Evolutionary conservation across 495 filamentous ascomycete species (phyloP), one percentile per base, ranked within the genome.

Genomic region (Penicillium ochrochloron): DNA sequence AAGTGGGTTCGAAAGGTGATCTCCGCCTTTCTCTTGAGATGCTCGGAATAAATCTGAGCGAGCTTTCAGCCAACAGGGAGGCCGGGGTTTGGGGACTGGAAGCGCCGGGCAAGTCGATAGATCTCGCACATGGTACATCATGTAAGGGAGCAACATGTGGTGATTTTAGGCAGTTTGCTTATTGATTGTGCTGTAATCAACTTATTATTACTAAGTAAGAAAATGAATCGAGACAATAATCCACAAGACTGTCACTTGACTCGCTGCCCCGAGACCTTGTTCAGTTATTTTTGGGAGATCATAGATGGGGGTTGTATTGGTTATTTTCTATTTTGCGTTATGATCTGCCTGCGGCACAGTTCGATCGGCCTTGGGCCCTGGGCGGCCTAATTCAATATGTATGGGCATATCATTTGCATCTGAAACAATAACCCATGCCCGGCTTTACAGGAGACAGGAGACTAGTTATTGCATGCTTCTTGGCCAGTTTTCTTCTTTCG

Each of bases 111-210:
- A 23, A 63, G 44, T 65, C 29, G 66, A 69, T 60, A 69, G 55
- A 65, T 65, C 66, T 62, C 63, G 62, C 66, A 69, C 66, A 69
- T 65, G 66, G 66, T 53, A 62, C 63, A 57, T 69, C 55, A 69
- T 62, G 66, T 60, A 69, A 69, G 66, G 66, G 63, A 51, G 66
- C 12, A n/a, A 63, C 66, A 65, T 69, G 66, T 69, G 60, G 60
- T 63, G 17, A 39, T 7, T 60, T 57, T 7, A n/a, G 29, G 50
- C 23, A 33, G 12, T 41, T 41, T 60, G 34, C 33, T 52, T 51
- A 60, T 50, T 46, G 39, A n/a, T 27, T 17, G 29, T n/a, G n/a
- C 6, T 25, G 27, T 27, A 37, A 37, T 35, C 11, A 35, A 1
- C 10, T 37, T 12, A 12, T 37, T 37, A 14, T 14, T 35, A 14